Base-by-base conservation (phyloP, 495 filamentous ascomycete species). In the Daldinia bambusicola region DNA sequence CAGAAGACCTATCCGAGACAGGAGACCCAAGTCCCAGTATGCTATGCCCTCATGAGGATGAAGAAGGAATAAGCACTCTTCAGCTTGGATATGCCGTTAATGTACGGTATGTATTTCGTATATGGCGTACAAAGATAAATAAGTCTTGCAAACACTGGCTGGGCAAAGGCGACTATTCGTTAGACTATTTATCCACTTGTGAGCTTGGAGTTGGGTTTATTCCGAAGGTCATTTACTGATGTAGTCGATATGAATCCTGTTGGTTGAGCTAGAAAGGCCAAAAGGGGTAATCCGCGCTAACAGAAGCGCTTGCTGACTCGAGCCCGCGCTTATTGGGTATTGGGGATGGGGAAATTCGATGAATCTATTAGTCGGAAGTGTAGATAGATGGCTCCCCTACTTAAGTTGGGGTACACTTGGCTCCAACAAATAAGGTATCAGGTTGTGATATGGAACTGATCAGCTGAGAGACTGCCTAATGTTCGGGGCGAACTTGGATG, bases 261-360 rank as follows among this genome's bases (percentile, higher is more conserved):
- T 69, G 61, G 62, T 34, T 41, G 48, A 52, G 41, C 12, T 48
- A 41, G 38, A 48, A 6, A 50, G 61, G 34, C 70, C 61, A 37
- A 70, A 69, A 69, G 51, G 66, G 41, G 66, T 22, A 73, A 53
- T 4, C 58, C 65, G 70, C 70, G 66, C 69, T 45, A 72, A 72
- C 16, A 38, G 52, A 57, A 63, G 70, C 70, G 70, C 70, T 55
- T 61, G 34, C 55, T 64, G 69, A 59, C 38, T 60, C 61, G 43
- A 32, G 0, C 40, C 45, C 51, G 70, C 70, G 70, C 65, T 69
- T 69, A 66, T 66, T 73, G 61, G 61, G 12, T 69, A 66, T 66
- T 73, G 61, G 61, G 12, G 59, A 34, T 56, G 13, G 63, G 62
- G 66, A 55, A 66, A 55, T 65, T 67, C 7, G 10, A 32, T 22